phyloP scores from a whole-genome alignment of 306 rosid genomes.

The Canavalia gladiata region DNA sequence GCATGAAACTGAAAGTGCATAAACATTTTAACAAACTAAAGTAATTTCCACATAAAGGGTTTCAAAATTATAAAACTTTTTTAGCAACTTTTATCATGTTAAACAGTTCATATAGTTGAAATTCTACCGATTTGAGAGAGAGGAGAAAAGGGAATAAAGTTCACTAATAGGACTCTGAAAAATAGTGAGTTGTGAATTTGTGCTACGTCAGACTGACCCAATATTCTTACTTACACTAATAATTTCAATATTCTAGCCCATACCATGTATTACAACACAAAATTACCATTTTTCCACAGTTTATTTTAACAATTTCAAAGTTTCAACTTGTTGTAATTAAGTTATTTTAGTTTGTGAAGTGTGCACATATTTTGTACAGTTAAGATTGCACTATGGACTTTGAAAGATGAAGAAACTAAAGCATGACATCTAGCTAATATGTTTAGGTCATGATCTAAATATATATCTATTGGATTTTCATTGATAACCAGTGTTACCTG shows the following conservation, averaged over 20 bases:
- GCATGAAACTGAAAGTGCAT: not conserved
- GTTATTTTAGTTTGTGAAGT: not conserved
- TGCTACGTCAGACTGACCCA: not conserved
- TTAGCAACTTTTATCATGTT: not conserved
- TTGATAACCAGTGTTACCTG: constrained; percentile 12
- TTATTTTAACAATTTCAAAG: constrained; percentile 24
- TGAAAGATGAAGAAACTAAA: constrained; percentile 35
- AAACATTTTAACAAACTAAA: not conserved
- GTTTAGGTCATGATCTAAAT: constrained; percentile 4
- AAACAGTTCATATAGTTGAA: not conserved
- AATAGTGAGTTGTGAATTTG: not conserved
- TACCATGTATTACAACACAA: not conserved
- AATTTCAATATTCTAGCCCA: constrained; percentile 3
- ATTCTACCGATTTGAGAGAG: not conserved
- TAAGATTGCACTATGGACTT: constrained; percentile 7
- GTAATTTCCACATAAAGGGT: not conserved
- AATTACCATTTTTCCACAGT: not conserved
- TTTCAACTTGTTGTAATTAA: not conserved
- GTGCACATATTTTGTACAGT: constrained; percentile 20
- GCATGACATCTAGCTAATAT: constrained; percentile 15
- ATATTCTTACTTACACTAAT: not conserved
- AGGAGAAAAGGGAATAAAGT: not conserved
- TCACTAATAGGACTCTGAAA: constrained; percentile 21
- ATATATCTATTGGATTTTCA: constrained; percentile 11
- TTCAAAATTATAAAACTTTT: not conserved